Base-by-base conservation (phyloP, 306 rosid species). In the Crotalaria pallida region DNA sequence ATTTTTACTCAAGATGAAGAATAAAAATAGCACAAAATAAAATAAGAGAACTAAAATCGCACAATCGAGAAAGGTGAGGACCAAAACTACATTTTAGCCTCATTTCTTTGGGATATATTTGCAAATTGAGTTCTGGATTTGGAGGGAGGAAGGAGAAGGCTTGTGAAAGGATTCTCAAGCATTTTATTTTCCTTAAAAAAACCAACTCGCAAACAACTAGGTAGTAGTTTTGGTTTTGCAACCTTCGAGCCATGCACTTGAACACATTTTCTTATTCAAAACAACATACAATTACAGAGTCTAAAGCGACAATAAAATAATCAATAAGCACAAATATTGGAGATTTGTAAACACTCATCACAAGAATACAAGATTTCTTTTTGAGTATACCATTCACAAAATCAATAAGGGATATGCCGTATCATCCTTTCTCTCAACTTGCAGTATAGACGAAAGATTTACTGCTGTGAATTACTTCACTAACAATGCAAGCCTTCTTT, bases 361-460 rank as follows among this genome's bases (percentile, higher is more conserved):
- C 11, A 22, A 49, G 2, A 29, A 22, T 31, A 69, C 11, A 22
- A 49, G 2, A 29, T 31, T 31, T 43, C n/a, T 56, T 56, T 65
- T 27, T 10, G 27, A 58, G 71, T 58, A 65, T 43, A 76, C 15
- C 23, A 71, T 58, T 16, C 51, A 64, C 44, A 72, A 50, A 73
- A 74, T 0, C 36, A 31, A 64, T 27, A 76, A 17, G 26, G 56
- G 38, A 51, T 40, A 73, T 13, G 16, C 22, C 33, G 40, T 40
- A 51, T 58, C 79, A 56, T 51, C 58, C 58, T 5, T 58, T 50
- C 72, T 76, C 78, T 73, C 44, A 65, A 77, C 76, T 58, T 57
- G 21, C 59, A 65, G 49, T 59, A 65, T 58, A 68, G 71, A 43
- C 27, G 49, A 69, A 29, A 55, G 41, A 64, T 58, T 61, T 65